Base-by-base conservation (phyloP, 2,329 filamentous ascomycete species). In the Lomentospora prolificans region DNA sequence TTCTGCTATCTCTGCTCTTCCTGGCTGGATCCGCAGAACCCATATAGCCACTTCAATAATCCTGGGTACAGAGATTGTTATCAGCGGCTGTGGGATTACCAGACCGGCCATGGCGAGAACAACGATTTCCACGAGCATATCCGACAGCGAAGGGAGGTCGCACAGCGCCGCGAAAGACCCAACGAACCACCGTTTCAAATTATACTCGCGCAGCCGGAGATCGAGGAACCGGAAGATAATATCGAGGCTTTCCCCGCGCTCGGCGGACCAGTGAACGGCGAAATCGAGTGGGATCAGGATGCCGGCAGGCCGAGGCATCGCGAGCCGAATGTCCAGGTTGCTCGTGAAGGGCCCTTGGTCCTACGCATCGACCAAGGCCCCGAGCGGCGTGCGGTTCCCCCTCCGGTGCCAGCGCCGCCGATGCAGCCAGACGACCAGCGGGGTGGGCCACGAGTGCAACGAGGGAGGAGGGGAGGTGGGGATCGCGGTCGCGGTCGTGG, bases 1-100 rank as follows among this genome's bases (percentile, higher is more conserved):
- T 97, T 96, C 67, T 99, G 94, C 73, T 97, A 97, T 63, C 79
- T 97, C 1, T 97, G 94, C 66, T 86, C 87, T 0, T 79, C 84
- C n/a, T 97, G 89, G 87, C 77, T 99, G 44, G 80, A 86, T 56
- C 82, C 87, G 0, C 76, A 73, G 17, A 94, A 96, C 62, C 91
- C 91, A 1, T 97, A 97, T 65, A 73, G 78, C 55, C 94, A 99
- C 68, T 99, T 91, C 73, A 96, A 96, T 65, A 77, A 82, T 27
- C 70, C 73, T 53, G 66, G 65, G 44, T 77, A 75, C 1, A 69
- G 70, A 46, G 63, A 72, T 9, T 99, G 94, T 66, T 95, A 86
- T 64, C 87, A 88, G 77, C 84, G 89, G 3, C 75, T 99, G 2
- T 97, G 91, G 90, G 94, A 96, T 64, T 72, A 95, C 24, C 89